Base-by-base conservation (phyloP, 179 eudicot genomes). In the Pouteria campechiana region DNA sequence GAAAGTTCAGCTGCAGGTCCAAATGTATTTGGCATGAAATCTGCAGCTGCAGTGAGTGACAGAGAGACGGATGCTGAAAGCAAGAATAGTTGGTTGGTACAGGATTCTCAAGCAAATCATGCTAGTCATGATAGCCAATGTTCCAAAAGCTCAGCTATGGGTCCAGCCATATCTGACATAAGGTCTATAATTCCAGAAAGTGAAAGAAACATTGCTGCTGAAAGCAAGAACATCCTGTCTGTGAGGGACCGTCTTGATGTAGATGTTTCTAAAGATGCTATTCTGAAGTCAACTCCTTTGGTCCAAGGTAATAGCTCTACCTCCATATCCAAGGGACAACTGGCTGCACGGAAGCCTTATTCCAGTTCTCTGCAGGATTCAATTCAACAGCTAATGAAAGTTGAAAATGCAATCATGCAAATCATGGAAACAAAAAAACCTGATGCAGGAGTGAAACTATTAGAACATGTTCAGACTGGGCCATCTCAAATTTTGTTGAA, bases 351-450 rank as follows among this genome's bases (percentile, higher is more conserved):
- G 19, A 41, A 17, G 25, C 34, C 50, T 44, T 34, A 53, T 44
- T 7, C 48, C 13, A 23, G 46, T 33, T 29, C 49, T 3, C 25
- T 41, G 27, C 34, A 55, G 21, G 38, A n/a, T 29, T 32, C 50
- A 25, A 34, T 32, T 6, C 42, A 37, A 34, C 42, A 51, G 19
- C 19, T 55, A 33, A 25, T 60, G 21, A 55, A 58, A 34, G 37
- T 63, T 38, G 37, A 56, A 50, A 46, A 48, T 41, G 47, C 55
- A 37, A 32, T 41, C 20, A 18, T 21, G 18, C 44, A 20, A 25
- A 11, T 20, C 19, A 32, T 58, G 28, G 62, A 47, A 29, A 3
- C 35, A 15, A 57, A 60, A 42, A 61, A 60, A 12, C 54, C 47
- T 20, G 37, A 48, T 38, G 50, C 45, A 40, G 55, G 37, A 28